These are phyloP conservation scores for Cicer judaicum DNA, from an alignment of 306 rosid genomes.

Conservation along the genomic window DNA sequence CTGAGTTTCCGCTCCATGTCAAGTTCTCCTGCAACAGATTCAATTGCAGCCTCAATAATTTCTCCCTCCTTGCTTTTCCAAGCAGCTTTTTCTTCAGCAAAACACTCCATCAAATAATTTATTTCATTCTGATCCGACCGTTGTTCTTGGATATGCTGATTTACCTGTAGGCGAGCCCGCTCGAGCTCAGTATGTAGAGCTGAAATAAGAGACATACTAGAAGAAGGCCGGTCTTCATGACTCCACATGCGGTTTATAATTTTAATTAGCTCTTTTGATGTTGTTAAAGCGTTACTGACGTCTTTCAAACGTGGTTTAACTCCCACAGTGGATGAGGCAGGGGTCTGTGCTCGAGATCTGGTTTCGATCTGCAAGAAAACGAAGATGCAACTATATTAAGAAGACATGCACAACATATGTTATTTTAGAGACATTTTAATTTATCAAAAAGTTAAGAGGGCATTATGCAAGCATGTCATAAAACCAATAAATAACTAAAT, in stretches of 20 bases:
- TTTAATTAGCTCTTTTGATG: constrained; percentile 92
- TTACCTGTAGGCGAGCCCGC: constrained; percentile 89
- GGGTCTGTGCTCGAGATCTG: constrained; percentile 80
- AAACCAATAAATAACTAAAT: constrained; percentile 12
- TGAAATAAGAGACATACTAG: constrained; percentile 89
- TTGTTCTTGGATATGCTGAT: constrained; percentile 91
- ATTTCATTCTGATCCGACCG: constrained; percentile 80
- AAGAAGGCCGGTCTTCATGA: constrained; percentile 84
- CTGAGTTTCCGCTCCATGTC: constrained; percentile 89
- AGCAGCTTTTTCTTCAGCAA: constrained; percentile 92
- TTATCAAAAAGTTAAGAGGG: neutral
- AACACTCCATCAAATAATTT: constrained; percentile 81
- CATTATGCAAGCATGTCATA: neutral
- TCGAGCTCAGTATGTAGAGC: constrained; percentile 94
- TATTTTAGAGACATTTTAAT: constrained; percentile 25
- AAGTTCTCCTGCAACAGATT: constrained; percentile 87
- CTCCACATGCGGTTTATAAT: constrained; percentile 93
- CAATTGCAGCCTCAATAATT: constrained; percentile 95
- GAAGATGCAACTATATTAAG: constrained; percentile 26
- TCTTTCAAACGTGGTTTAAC: constrained; percentile 79
- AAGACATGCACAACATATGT: neutral
- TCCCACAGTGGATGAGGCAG: constrained; percentile 64
- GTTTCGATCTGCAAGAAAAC: constrained; percentile 72
- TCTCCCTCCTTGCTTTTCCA: constrained; percentile 89
- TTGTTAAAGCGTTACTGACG: constrained; percentile 84